A percentile compares a stretch with the other conserved stretches of the same genome.
Conservation (phyloP, 2,329 filamentous ascomycete genomes). For the Fusarium torreyae region DNA sequence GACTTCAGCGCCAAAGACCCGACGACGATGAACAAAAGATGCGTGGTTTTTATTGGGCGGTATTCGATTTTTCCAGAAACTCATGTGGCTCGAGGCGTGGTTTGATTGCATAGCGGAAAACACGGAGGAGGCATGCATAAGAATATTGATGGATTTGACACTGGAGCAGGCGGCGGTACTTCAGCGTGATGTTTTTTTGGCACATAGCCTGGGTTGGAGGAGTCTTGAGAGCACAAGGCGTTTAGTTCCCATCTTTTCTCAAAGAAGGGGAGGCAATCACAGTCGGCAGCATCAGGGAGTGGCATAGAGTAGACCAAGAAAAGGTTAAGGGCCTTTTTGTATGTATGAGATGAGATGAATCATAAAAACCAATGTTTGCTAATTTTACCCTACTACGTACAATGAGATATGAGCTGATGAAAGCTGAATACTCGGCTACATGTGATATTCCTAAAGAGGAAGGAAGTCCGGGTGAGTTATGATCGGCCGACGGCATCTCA, state of each 20-base stretch:
- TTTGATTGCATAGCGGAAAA: slow-evolving; percentile 23
- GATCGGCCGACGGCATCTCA: slow-evolving; percentile 26
- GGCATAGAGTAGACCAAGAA: slow-evolving; percentile 41
- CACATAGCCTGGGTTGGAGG: slow-evolving; percentile 30
- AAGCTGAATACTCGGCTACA: slow-evolving; percentile 33
- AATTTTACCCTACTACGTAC: not conserved
- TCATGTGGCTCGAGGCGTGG: slow-evolving; percentile 1
- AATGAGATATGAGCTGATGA: not conserved
- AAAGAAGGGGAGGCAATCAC: slow-evolving; percentile 22
- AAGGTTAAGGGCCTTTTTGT: slow-evolving; percentile 19
- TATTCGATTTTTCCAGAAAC: not conserved
- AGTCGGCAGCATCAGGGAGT: slow-evolving; percentile 36
- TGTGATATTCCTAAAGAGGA: slow-evolving; percentile 27
- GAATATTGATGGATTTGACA: slow-evolving; percentile 22
- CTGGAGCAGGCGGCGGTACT: slow-evolving; percentile 9
- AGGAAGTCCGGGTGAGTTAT: not conserved
- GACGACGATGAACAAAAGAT: slow-evolving; percentile 47
- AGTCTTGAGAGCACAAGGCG: slow-evolving; percentile 45
- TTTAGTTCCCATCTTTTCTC: slow-evolving; percentile 37
- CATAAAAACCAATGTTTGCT: slow-evolving; percentile 10
- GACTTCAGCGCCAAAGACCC: slow-evolving; percentile 51
- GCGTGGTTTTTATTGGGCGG: not conserved
- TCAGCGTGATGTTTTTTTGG: slow-evolving; percentile 22
- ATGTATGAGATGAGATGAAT: slow-evolving; percentile 29
- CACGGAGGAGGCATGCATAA: slow-evolving; percentile 15